Evolutionary conservation across 805 yeast species (phyloP), one percentile per base, ranked within the genome.

Genomic region (Tetrapisispora namnaoensis): DNA sequence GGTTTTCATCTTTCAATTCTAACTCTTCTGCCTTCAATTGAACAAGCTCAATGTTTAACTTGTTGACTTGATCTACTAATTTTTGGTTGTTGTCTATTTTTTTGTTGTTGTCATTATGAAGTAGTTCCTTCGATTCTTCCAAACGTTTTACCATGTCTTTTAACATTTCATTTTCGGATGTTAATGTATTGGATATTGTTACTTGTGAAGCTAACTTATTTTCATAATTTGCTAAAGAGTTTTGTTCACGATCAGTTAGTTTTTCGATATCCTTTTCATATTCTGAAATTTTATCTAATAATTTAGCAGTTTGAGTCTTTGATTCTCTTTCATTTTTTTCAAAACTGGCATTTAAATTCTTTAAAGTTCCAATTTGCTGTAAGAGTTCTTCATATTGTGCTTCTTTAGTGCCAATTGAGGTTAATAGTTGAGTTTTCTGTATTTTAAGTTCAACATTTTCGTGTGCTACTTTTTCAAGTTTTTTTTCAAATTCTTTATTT

Each of bases 151-250:
- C 32, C 22, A 62, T 54, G 28, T 49, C 41, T 42, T 57, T 61
- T 43, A 62, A 47, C 10, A 53, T 52, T 7, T 62, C 62, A 34
- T 58, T 59, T 45, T 66, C 70, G 4, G 65, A 55, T 7, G 53
- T 50, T 1, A 67, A 54, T 17, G 68, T 56, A 22, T 61, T 60
- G 36, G 62, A 53, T 3, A 70, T 59, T 24, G 68, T 70, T 18
- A 55, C 55, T 51, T 70, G 73, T 1, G 70, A 63, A 20, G 63
- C 57, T 18, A 70, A 39, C 51, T 70, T 68, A 41, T 65, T 61
- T 22, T 70, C 70, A 42, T 58, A 66, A n/a, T 55, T 59, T 3
- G 61, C 53, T 37, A 58, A 55, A 8, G 57, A 44, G 10, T 52
- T 46, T 48, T 54, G 47, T 50, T 59, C 39, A 46, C 44, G 34